Evolutionary conservation across 2,329 filamentous ascomycete genomes (phyloP).

Genomic region (Lojkania enalia): DNA sequence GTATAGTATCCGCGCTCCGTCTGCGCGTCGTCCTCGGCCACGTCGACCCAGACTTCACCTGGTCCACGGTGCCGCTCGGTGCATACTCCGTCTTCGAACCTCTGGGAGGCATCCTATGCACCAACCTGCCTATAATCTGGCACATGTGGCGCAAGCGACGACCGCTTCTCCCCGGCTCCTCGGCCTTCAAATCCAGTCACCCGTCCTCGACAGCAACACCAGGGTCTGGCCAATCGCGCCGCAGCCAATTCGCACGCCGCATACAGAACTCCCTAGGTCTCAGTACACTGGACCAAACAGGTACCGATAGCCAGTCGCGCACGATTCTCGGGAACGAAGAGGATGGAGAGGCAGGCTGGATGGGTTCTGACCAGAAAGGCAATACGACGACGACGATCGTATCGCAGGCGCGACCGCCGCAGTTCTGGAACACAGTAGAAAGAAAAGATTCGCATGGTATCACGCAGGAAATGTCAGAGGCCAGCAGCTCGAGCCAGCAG

Average conservation of each 20-base stretch:
- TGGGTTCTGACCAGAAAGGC: not conserved
- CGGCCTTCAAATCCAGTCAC: conserved; percentile 21
- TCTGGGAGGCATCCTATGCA: conserved; percentile 40
- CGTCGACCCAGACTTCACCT: conserved; percentile 36
- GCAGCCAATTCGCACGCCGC: conserved; percentile 21
- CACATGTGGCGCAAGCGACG: conserved; percentile 37
- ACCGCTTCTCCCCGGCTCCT: conserved; percentile 18
- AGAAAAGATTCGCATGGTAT: conserved; percentile 4
- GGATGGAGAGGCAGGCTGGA: conserved; percentile 10
- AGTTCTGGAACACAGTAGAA: conserved; percentile 29
- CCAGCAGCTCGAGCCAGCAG: conserved; percentile 1
- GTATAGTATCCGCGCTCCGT: conserved; percentile 35
- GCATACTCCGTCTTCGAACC: conserved; percentile 41
- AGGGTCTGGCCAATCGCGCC: conserved; percentile 22
- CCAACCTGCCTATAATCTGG: conserved; percentile 40
- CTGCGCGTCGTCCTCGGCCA: conserved; percentile 37
- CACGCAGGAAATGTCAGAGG: conserved; percentile 12
- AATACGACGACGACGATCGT: not conserved
- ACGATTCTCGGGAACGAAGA: conserved; percentile 20
- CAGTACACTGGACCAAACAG: conserved; percentile 25
- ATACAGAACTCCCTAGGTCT: conserved; percentile 22
- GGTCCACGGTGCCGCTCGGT: conserved; percentile 40
- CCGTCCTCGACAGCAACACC: conserved; percentile 24
- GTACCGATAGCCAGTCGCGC: conserved; percentile 26
- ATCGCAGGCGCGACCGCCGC: conserved; percentile 13